phyloP scores from a whole-genome alignment of 1,139 yeast species.

The Suhomyces bribrorum region DNA sequence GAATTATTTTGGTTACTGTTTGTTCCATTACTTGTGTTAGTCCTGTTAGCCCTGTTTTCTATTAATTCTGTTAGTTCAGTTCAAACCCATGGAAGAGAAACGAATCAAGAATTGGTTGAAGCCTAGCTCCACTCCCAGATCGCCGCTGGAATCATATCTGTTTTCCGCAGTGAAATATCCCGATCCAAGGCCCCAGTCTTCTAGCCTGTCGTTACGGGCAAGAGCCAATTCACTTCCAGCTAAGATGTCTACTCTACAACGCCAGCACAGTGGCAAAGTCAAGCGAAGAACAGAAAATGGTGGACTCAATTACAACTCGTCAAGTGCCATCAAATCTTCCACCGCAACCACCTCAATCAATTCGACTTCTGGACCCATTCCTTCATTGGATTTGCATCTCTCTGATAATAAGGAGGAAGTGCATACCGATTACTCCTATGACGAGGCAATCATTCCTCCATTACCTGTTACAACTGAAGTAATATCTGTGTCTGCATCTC shows the following conservation, averaged over 20 bases:
- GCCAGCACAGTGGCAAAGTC: background rate
- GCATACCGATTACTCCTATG: conserved; percentile 1
- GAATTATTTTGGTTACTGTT: too few species aligned
- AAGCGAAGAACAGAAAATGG: background rate
- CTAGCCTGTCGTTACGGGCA: conserved; percentile 1
- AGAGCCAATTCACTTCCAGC: conserved; percentile 6
- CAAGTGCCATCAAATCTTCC: background rate
- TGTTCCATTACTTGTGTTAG: too few species aligned
- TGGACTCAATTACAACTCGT: too few species aligned
- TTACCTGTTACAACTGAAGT: conserved; percentile 10
- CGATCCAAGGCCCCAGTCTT: background rate
- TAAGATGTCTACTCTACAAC: background rate
- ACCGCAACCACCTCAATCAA: background rate
- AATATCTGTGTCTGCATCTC: background rate
- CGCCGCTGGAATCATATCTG: background rate
- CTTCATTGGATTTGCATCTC: background rate
- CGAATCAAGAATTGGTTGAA: conserved; percentile 6
- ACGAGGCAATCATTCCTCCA: conserved; percentile 12
- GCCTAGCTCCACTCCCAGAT: conserved; percentile 1
- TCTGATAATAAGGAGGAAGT: background rate
- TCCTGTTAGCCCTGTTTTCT: too few species aligned
- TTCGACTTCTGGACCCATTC: background rate
- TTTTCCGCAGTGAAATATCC: conserved; percentile 2
- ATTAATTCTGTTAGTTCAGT: too few species aligned
- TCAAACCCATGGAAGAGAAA: conserved; percentile 5